These are phyloP conservation scores for Endocalyx cinctus DNA, from an alignment of 2,329 filamentous ascomycete genomes.

Conservation along the genomic window DNA sequence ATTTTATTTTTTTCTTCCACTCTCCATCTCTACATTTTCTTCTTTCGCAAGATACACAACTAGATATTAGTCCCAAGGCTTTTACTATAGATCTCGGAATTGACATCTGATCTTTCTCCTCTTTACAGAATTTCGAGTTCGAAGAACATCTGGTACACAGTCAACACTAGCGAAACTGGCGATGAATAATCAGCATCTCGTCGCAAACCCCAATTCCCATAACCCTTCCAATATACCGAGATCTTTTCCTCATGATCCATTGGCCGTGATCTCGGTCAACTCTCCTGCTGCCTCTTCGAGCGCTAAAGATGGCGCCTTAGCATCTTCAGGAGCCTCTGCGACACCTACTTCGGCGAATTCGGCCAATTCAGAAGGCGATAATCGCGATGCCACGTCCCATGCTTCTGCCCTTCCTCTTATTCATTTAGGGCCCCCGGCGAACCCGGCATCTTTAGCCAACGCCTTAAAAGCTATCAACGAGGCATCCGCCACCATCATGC, in stretches of 20 bases:
- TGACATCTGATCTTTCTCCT: conserved; percentile 1
- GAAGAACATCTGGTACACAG: too few relatives aligned
- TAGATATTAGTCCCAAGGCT: too few relatives aligned
- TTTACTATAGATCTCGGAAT: too few relatives aligned
- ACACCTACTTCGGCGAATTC: too few relatives aligned
- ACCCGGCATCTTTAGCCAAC: conserved; percentile 34
- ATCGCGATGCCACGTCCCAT: too few relatives aligned
- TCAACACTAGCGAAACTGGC: conserved; percentile 26
- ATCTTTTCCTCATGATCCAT: conserved; percentile 17
- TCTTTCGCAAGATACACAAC: too few relatives aligned
- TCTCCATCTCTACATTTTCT: conserved; percentile 1
- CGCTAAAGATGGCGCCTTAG: conserved; percentile 16
- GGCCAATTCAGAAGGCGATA: too few relatives aligned
- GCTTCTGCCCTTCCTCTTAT: conserved; percentile 22
- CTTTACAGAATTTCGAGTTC: conserved; percentile 21
- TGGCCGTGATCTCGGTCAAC: conserved; percentile 9
- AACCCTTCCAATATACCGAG: conserved; percentile 15
- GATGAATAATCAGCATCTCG: conserved; percentile 27
- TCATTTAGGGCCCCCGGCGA: conserved; percentile 24
- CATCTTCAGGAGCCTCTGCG: too few relatives aligned
- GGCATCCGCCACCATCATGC: conserved; percentile 26
- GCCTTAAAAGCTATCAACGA: conserved; percentile 40
- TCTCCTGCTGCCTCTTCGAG: too few relatives aligned
- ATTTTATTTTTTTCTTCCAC: conserved; percentile 2
- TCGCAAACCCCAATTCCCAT: conserved; percentile 14